These are phyloP conservation scores for Pseudocercospora pini-densiflorae DNA, from an alignment of 2,329 filamentous ascomycete species.

Conservation along the genomic window DNA sequence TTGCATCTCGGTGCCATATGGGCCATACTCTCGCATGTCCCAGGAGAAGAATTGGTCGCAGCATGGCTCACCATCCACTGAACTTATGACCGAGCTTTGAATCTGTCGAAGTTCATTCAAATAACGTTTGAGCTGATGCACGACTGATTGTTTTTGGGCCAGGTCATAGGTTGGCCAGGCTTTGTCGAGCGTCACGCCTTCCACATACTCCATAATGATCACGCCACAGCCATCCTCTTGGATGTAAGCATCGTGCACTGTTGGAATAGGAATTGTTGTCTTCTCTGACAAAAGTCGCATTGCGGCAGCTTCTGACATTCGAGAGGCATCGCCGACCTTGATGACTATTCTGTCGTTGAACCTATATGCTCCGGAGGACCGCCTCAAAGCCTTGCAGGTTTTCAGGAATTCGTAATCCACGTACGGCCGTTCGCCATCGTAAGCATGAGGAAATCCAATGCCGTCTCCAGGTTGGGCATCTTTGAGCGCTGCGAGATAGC, in stretches of 20 bases:
- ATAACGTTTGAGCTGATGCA: constrained; percentile 9
- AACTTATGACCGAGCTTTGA: constrained; percentile 6
- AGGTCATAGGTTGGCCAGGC: constrained; percentile 16
- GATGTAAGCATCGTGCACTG: constrained; percentile 15
- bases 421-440: constrained; percentile 9
- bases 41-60: constrained; percentile 15
- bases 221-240: constrained; percentile 15
- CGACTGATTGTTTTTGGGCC: constrained; percentile 10
- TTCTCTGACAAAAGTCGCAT: constrained; percentile 9
- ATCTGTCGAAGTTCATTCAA: constrained; percentile 14
- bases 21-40: constrained; percentile 2
- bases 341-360: constrained; percentile 9
- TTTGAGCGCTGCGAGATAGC: constrained; percentile 9
- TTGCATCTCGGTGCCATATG: neutral
- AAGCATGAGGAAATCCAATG: constrained; percentile 10
- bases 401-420: constrained; percentile 17
- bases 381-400: constrained; percentile 14
- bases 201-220: constrained; percentile 22
- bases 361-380: constrained; percentile 10
- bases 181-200: constrained; percentile 16
- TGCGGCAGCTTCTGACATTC: constrained; percentile 13
- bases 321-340: constrained; percentile 6
- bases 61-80: constrained; percentile 8
- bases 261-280: constrained; percentile 18
- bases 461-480: constrained; percentile 16